Evolutionary conservation across 495 filamentous ascomycete genomes (phyloP), one percentile per base, ranked within the genome.

Genomic region (Neohortaea acidophila): DNA sequence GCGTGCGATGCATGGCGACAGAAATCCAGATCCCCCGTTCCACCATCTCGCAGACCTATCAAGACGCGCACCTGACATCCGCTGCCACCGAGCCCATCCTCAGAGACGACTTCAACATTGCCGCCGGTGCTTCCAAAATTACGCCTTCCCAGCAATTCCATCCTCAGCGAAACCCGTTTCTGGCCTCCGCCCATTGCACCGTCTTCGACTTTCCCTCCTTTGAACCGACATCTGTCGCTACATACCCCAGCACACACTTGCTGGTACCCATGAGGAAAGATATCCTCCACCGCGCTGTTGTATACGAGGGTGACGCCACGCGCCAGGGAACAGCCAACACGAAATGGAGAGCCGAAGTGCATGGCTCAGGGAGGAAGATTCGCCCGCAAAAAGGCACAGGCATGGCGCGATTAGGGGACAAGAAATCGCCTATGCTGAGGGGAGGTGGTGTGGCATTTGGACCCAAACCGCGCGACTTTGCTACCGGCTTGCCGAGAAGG

Each of bases 231-330:
- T 70, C 75, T 24, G 79, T 92, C 56, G 72, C 81, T 44, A 58
- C 73, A 55, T 96, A 85, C 66, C 75, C 80, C 6, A 58, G 70
- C 41, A 81, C 78, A 43, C 81, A 94, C 55, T 76, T 99, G 4
- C 56, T 77, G 53, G 69, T 94, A 31, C 89, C 89, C 4, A 66
- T 93, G 12, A 82, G 89, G 8, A 76, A 79, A 52, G 89, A 99
- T 52, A 76, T 99, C 39, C 75, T 99, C 14, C 91, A 96, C 59
- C 73, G 86, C 21, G 89, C 91, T 43, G 70, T 96, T 14, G 56
- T 94, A 42, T 96, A 79, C 70, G 89, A 97, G 62, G 89, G 83
- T 51, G 85, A 94, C 66, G 70, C 61, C 33, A 78, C 84, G 39
- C 79, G 89, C 18, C 76, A 84, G 54, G 89, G 91, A 41, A 86